These are phyloP conservation scores for Salinomyces thailandicus DNA, from an alignment of 2,329 filamentous ascomycete genomes.

Conservation along the genomic window DNA sequence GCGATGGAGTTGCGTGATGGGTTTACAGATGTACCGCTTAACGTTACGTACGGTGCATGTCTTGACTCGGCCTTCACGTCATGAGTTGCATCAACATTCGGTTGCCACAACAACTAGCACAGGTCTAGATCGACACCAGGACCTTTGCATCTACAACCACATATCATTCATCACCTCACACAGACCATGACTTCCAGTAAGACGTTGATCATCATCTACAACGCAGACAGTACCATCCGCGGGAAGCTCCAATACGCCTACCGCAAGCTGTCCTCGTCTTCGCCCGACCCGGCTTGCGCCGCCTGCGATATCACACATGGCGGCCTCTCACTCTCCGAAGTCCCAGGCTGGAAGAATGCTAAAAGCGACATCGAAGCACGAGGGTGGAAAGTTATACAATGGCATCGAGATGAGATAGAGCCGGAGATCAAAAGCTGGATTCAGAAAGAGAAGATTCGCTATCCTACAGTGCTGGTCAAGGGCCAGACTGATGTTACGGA, in stretches of 20 bases:
- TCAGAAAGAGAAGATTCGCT: slow-evolving; percentile 2
- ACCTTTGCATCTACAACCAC: no score
- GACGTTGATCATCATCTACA: slow-evolving; percentile 17
- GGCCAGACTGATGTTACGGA: neutral
- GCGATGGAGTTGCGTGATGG: no score
- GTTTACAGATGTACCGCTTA: no score
- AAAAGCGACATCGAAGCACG: slow-evolving; percentile 10
- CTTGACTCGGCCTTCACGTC: no score
- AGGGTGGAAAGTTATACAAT: slow-evolving; percentile 11
- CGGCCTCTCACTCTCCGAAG: slow-evolving; percentile 14
- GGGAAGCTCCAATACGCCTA: slow-evolving; percentile 19
- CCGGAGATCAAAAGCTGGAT: slow-evolving; percentile 7
- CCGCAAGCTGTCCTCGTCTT: slow-evolving; percentile 13
- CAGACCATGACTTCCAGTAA: neutral
- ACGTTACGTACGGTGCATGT: no score
- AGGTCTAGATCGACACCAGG: no score
- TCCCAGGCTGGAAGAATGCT: slow-evolving; percentile 8
- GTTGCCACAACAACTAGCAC: no score
- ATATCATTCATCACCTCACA: no score
- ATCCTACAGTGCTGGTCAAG: slow-evolving; percentile 3
- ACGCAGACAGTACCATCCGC: slow-evolving; percentile 14
- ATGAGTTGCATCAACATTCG: no score
- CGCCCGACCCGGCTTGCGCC: slow-evolving; percentile 13
- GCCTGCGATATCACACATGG: slow-evolving; percentile 21
- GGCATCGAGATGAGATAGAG: slow-evolving; percentile 15